Percentiles rank a stretch among this genome's conserved stretches.
phyloP scores from a whole-genome alignment of 306 rosid genomes.

The Corylus americana region DNA sequence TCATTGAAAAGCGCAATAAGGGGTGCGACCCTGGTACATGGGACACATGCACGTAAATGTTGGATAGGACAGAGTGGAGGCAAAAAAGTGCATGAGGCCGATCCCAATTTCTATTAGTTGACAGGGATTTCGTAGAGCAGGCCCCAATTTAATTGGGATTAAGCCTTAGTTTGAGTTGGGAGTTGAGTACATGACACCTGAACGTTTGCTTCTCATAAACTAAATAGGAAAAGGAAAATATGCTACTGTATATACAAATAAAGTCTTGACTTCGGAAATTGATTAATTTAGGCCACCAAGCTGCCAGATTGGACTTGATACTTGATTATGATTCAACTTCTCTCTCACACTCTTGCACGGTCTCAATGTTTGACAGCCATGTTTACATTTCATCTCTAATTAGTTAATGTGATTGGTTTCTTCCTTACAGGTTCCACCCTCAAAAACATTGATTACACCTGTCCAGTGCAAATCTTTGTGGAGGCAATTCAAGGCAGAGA shows the following conservation, averaged over 20 bases:
- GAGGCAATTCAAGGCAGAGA: conserved; percentile 94
- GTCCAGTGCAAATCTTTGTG: conserved; percentile 96
- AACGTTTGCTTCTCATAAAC: background rate
- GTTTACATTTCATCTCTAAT: conserved; percentile 17
- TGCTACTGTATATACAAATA: background rate
- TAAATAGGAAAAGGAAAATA: background rate
- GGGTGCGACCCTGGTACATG: background rate
- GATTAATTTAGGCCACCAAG: conserved; percentile 21
- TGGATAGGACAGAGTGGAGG: background rate
- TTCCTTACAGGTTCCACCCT: conserved; percentile 59
- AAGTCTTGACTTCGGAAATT: conserved; percentile 6
- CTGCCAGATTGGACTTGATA: background rate
- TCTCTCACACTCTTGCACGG: background rate
- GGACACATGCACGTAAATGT: background rate
- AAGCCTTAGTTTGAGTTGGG: background rate
- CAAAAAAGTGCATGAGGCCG: background rate
- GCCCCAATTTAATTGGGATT: background rate
- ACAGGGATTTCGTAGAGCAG: background rate
- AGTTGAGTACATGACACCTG: background rate
- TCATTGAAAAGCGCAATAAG: background rate
- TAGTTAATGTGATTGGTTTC: conserved; percentile 13
- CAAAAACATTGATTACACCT: conserved; percentile 84
- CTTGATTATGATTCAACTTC: conserved; percentile 16
- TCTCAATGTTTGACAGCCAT: conserved; percentile 19
- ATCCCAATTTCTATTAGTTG: background rate